Conservation (phyloP, 345 rosid genomes). For the Gossypium arboreum region DNA sequence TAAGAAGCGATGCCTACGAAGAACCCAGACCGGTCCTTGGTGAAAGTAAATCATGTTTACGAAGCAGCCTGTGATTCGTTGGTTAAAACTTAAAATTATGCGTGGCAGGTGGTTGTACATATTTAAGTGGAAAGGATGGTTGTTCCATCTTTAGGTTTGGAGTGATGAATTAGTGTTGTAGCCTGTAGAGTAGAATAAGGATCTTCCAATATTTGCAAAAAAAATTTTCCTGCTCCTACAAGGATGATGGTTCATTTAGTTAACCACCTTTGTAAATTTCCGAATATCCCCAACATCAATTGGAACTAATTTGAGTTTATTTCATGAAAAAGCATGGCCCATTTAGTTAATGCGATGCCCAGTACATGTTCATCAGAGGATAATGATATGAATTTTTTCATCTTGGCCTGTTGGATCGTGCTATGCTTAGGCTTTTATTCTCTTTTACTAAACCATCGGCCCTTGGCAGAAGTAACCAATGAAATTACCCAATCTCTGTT, state of each 20-base stretch:
- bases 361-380: too few relatives aligned
- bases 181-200: slow-evolving; percentile 11
- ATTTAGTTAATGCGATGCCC: too few relatives aligned
- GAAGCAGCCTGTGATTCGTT: slow-evolving; percentile 22
- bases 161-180: background rate
- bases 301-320: background rate
- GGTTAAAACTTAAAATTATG: slow-evolving; percentile 11
- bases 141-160: slow-evolving; percentile 27
- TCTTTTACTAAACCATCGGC: background rate
- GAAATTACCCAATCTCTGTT: background rate
- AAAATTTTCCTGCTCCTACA: background rate
- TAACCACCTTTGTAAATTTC: background rate
- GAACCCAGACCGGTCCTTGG: slow-evolving; percentile 93
- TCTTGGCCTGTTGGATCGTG: too few relatives aligned
- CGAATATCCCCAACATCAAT: background rate
- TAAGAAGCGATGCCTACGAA: slow-evolving; percentile 61
- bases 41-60: slow-evolving; percentile 23
- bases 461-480: background rate
- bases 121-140: slow-evolving; percentile 18
- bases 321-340: too few relatives aligned
- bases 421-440: background rate
- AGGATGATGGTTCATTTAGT: slow-evolving; percentile 2
- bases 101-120: slow-evolving; percentile 40
- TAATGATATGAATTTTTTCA: too few relatives aligned
- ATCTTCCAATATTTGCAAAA: background rate